A percentile compares a stretch with the other conserved stretches of the same genome.
Evolutionary conservation across 345 rosid species (phyloP).

Genomic region (Citrus glauca): DNA sequence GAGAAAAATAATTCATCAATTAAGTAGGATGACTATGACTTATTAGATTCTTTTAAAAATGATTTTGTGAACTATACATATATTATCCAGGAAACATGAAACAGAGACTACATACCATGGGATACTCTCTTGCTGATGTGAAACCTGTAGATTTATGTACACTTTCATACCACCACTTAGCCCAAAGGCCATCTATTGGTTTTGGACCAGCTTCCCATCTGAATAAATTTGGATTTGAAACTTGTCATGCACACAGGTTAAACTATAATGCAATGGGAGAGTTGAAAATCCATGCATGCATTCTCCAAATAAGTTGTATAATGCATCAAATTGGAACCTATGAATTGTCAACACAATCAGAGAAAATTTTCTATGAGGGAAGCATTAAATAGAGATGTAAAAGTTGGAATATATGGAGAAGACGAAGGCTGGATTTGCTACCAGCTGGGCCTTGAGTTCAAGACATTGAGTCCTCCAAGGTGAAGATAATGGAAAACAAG

Average conservation of each 20-base stretch:
- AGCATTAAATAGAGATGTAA: not conserved
- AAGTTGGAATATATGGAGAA: not conserved
- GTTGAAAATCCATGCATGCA: not conserved
- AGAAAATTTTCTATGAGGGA: not conserved
- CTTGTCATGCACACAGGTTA: conserved; percentile 3
- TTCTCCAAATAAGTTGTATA: not conserved
- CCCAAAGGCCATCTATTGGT: conserved; percentile 80
- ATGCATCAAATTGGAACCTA: not conserved
- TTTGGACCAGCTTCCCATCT: conserved; percentile 97
- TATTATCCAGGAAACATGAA: conserved; percentile 3
- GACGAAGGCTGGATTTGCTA: not conserved
- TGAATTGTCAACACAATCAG: not conserved
- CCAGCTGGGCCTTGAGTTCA: not conserved
- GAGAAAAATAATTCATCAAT: not conserved
- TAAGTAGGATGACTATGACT: not conserved
- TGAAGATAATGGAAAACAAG: not conserved
- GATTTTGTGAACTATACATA: not conserved
- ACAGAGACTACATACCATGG: conserved; percentile 40
- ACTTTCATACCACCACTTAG: conserved; percentile 79
- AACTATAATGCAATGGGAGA: not conserved
- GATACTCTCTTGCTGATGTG: conserved; percentile 44
- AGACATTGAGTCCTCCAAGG: not conserved
- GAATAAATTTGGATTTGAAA: conserved; percentile 15
- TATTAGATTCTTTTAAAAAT: not conserved
- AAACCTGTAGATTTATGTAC: conserved; percentile 65